Base-by-base conservation (phyloP, 192 early-diverging fungal species). In the Phlyctochytrium bullatum region DNA sequence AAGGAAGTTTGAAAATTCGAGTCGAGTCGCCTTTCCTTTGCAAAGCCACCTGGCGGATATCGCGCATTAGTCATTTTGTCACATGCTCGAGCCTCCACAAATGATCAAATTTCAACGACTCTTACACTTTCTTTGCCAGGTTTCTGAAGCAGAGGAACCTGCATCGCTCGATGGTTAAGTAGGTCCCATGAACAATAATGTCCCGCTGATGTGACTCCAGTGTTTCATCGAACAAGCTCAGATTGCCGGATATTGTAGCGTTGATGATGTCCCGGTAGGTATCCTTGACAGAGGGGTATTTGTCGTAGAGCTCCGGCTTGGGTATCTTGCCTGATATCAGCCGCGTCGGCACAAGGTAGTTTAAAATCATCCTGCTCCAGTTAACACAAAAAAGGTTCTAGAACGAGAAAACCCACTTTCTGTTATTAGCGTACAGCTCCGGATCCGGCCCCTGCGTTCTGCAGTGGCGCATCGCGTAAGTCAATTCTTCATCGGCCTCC, bases 91-190 rank as follows among this genome's bases (percentile, higher is more conserved):
- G 16, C 0, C 16, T 33, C 10, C 34, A 68, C 20, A 68, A 68
- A 24, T 52, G 27, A 10, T 20, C 30, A 64, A 70, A 67, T 10
- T 2, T 23, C 2, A 24, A 4, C 20, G 12, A 68, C 61, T 62
- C 84, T 73, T 86, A 94, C 74, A 93, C 84, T 76, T 87, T 91
- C 69, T 87, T 79, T 67, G 96, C 89, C 57, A 99, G 75, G 34
- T 78, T 86, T 32, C 94, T 75, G 2, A 93, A 75, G 3, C 82
- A 89, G 28, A 99, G 75, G 51, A 76, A 74, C 36, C 92, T 77
- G 23, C 86, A 83, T 16, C 87, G 71, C 67, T 98, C 97, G 1
- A 97, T 82, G 10, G 91, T 90, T 65, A 96, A 68, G 68, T 88
- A 98, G 1, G 88, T 89, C 16, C 92, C 92, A 36, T 84, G 72